Evolutionary conservation across 768 basidiomycete genomes (phyloP), one percentile per base, ranked within the genome.

Genomic region (Podaxis sp.): DNA sequence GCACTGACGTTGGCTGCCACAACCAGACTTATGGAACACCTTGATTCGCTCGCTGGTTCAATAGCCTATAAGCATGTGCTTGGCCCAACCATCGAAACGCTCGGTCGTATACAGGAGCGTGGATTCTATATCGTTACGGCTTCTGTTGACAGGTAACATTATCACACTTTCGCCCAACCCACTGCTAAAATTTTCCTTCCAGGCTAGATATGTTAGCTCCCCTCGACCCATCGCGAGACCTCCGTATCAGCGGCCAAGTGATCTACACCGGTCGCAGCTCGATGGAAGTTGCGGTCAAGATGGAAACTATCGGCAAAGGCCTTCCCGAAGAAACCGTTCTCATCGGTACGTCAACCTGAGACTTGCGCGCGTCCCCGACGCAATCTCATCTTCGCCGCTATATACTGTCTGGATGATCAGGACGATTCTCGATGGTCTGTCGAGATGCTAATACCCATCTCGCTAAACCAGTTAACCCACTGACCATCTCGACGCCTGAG

Each of bases 401-500:
- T 33, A 2, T 33, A 33, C 33, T 33, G 33, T 33, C 33, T 33
- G 33, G 33, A 33, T 33, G 33, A 33, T 33, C 42, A 92, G 93
- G 93, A n/a, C 85, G 92, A n/a, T 95, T 95, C 76, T 88, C 88
- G 0, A 95, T 95, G 92, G 92, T 94, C 6, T 93, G 90, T 70
- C 78, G 92, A 61, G 87, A 93, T 68, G 83, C 88, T 0, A 71
- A 72, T 13, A 90, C 89, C 2, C 85, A 88, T 64, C 82, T 80
- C 56, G 86, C 92, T 0, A 77, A 81, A 40, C 74, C 81, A 8
- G 86, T 95, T 26, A 88, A 89, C 66, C 84, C 83, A 7, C 76
- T 95, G 13, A 73, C 80, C 6, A 77, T 88, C 28, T 74, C 79
- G 17, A 86, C 85, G 0, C 74, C 82, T 2, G 89, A 90, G 67